These are phyloP conservation scores for Chlamydomonas asymmetrica DNA, from an alignment of 139 green algal genomes.

Conservation along the genomic window DNA sequence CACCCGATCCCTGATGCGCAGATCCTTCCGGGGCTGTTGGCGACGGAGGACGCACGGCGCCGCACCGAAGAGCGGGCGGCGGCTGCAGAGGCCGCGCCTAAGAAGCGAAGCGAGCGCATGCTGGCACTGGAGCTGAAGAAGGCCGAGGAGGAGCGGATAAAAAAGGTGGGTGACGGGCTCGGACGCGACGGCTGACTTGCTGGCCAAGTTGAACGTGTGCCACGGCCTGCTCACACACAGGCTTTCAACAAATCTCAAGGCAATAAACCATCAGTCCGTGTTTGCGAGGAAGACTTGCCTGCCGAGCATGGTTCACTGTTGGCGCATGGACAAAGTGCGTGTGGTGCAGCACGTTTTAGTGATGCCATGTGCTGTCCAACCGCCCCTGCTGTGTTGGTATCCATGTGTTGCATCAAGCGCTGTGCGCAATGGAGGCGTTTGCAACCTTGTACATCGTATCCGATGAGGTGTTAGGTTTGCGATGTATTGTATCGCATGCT, in stretches of 20 bases:
- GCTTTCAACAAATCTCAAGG: not conserved
- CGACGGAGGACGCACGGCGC: conserved; percentile 29
- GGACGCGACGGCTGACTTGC: too few species aligned
- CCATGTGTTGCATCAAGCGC: too few species aligned
- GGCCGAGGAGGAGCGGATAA: conserved; percentile 44
- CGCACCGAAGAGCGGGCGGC: conserved; percentile 38
- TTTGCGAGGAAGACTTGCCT: not conserved
- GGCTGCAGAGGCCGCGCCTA: conserved; percentile 33
- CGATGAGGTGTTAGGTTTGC: too few species aligned
- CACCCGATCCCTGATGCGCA: not conserved
- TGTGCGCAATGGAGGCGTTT: too few species aligned
- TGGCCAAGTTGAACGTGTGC: not conserved
- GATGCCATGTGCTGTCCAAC: too few species aligned
- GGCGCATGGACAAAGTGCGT: conserved; percentile 22
- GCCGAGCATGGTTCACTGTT: not conserved
- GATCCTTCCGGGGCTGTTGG: conserved; percentile 46
- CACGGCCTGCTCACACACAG: not conserved
- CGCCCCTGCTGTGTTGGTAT: too few species aligned
- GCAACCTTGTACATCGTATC: too few species aligned
- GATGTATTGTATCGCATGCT: too few species aligned
- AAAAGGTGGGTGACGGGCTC: not conserved
- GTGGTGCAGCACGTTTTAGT: too few species aligned
- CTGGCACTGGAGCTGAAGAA: conserved; percentile 40
- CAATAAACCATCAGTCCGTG: not conserved
- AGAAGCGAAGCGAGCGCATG: conserved; percentile 51